Base-by-base conservation (phyloP, 768 basidiomycete genomes). In the Kwoniella bestiolae region DNA sequence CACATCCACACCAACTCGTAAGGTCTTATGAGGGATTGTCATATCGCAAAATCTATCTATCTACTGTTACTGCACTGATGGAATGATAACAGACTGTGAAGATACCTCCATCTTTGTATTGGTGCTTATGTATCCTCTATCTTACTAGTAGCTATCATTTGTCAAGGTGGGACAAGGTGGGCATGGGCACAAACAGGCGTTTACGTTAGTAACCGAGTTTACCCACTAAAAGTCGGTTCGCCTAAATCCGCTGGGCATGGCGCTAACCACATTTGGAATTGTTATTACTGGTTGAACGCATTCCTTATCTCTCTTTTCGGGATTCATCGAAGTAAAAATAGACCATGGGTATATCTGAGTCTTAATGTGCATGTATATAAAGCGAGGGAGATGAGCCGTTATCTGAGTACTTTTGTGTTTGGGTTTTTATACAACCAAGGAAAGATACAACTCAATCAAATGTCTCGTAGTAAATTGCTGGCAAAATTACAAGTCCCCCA, bases 1-100 rank as follows among this genome's bases (percentile, higher is more conserved):
- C 23, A 68, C 67, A 53, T 74, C 73, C 14, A 74, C 70, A 18
- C 73, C 73, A 26, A 74, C 69, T 16, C 72, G 34, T 14, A 73
- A 44, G 7, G 68, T 38, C 31, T 51, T 71, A 35, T 55, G 52
- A 18, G 52, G 28, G 6, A 55, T 29, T 1, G 52, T 55, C 52
- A 55, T 55, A 3, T n/a, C n/a, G 32, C 6, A n/a, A 16, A 21
- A 23, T 32, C 31, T 26, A 26, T 11, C 3, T 9, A 52, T n/a
- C 14, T 32, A 47, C 11, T 47, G 21, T 47, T n/a, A 9, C 5
- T n/a, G 3, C 21, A 26, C 47, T 49, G 6, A 12, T 41, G 14
- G 38, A 23, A 52, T 29, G 35, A 12, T 12, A 47, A 45, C 32
- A 44, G 21, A 44, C n/a, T 34, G n/a, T 9, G 32, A 18, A 41